Evolutionary conservation across 1,284 basidiomycete species (phyloP), one percentile per base, ranked within the genome.

Genomic region (Phaffia rhodozyma): DNA sequence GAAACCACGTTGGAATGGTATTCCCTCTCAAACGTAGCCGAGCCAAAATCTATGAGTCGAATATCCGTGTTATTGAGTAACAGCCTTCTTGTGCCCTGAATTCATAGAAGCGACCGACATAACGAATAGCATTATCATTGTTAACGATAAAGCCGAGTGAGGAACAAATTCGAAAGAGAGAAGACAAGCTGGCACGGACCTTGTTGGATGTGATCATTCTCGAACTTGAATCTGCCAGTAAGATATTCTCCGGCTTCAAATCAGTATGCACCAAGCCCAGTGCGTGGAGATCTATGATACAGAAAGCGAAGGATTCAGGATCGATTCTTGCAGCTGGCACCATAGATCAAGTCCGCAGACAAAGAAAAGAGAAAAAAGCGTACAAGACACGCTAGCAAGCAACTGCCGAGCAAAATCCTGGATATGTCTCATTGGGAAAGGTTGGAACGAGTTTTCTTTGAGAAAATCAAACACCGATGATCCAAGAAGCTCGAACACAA

Each of bases 401-500:
- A 99, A 79, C 76, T 97, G 92, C 69, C 83, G 83, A 49, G 93
- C 94, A 73, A 99, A 98, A 63, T 85, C 84, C 79, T 97, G 96
- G 62, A 99, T 98, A 72, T 99, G 93, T 67, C 85, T 83, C 68
- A 91, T 86, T 62, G 94, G 94, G 75, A 99, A 99, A 1, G 96
- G 91, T 56, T 89, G 84, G 76, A 97, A 99, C 67, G 88, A 84
- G 77, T 99, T 99, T 73, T 96, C 91, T 79, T 97, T 98, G 71
- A 99, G 81, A 74, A 98, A 99, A 75, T 99, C 96, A 73, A 97
- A 99, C 27, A 99, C 89, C 76, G 92, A 97, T 85, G 93, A 91
- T 68, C 92, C 92, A 58, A 97, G 81, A 47, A 99, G 81, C 75
- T 97, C 94, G 7, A 93, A 93, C 55, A 98, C 96, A 52, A 99